These are phyloP conservation scores for Ustilago esculenta DNA, from an alignment of 1,284 basidiomycete species.

Conservation along the genomic window DNA sequence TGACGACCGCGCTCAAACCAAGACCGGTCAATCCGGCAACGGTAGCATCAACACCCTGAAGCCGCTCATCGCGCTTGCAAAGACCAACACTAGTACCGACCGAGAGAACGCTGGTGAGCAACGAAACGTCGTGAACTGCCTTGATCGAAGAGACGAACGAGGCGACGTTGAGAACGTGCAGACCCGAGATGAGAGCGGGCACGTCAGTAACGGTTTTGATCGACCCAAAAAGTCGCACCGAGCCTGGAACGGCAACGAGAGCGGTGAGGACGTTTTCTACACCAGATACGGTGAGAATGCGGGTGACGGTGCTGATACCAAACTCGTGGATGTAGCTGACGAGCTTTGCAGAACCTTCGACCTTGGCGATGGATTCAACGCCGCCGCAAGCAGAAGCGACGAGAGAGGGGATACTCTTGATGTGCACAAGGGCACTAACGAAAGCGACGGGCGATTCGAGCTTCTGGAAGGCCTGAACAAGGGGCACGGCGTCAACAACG, in stretches of 20 bases:
- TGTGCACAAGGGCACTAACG: slow-evolving; percentile 14
- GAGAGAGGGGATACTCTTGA: slow-evolving; percentile 13
- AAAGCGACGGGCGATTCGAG: slow-evolving; percentile 18
- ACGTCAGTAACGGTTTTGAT: slow-evolving; percentile 30
- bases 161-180: slow-evolving; percentile 8
- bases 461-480: slow-evolving; percentile 11
- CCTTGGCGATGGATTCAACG: slow-evolving; percentile 5
- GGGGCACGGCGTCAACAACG: slow-evolving; percentile 4
- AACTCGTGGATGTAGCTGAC: slow-evolving; percentile 12
- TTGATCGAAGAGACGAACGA: slow-evolving; percentile 18
- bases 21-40: slow-evolving; percentile 1
- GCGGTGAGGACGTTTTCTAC: slow-evolving; percentile 12
- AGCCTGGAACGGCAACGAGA: slow-evolving; percentile 8
- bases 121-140: slow-evolving; percentile 9
- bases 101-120: neutral
- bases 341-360: slow-evolving; percentile 21
- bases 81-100: neutral
- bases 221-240: slow-evolving; percentile 16
- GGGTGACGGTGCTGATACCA: slow-evolving; percentile 5
- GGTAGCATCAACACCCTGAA: slow-evolving; percentile 4
- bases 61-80: slow-evolving; percentile 20
- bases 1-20: slow-evolving; percentile 5
- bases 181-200: slow-evolving; percentile 15
- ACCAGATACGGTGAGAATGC: slow-evolving; percentile 2
- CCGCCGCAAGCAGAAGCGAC: slow-evolving; percentile 12